Evolutionary conservation across 2,329 filamentous ascomycete genomes (phyloP).

Genomic region (Penicillium polonicum): DNA sequence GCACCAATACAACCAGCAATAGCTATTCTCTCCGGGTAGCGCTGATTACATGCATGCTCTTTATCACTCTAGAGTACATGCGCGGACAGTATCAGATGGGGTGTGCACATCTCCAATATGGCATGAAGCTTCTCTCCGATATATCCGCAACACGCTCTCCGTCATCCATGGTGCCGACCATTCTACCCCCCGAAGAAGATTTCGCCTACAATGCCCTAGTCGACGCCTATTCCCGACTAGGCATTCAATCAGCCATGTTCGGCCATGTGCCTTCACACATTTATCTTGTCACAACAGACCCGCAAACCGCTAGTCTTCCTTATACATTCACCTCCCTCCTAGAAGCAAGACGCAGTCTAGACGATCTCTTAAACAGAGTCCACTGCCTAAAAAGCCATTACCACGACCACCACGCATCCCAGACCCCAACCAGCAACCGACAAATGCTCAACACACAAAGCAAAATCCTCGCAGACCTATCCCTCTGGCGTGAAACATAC

Average conservation of each 20-base stretch:
- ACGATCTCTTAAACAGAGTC: conserved; percentile 20
- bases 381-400: conserved; percentile 16
- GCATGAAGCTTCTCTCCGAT: conserved; percentile 30
- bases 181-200: conserved; percentile 13
- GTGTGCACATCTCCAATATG: conserved; percentile 33
- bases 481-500: conserved; percentile 26
- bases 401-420: neutral
- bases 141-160: conserved; percentile 3
- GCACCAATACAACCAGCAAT: conserved; percentile 24
- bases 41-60: conserved; percentile 45
- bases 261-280: conserved; percentile 21
- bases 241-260: conserved; percentile 30
- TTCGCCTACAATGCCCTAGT: conserved; percentile 23
- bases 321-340: conserved; percentile 13
- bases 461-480: conserved; percentile 14
- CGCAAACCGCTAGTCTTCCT: conserved; percentile 9
- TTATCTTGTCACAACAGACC: conserved; percentile 13
- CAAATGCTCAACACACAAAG: conserved; percentile 8
- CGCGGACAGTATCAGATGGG: conserved; percentile 32
- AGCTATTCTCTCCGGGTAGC: conserved; percentile 36
- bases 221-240: conserved; percentile 29
- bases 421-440: neutral
- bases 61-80: conserved; percentile 44
- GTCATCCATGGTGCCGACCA: conserved; percentile 14
- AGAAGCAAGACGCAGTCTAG: conserved; percentile 24